Base-by-base conservation (phyloP, 2,329 filamentous ascomycete species). In the Fusarium redolens region DNA sequence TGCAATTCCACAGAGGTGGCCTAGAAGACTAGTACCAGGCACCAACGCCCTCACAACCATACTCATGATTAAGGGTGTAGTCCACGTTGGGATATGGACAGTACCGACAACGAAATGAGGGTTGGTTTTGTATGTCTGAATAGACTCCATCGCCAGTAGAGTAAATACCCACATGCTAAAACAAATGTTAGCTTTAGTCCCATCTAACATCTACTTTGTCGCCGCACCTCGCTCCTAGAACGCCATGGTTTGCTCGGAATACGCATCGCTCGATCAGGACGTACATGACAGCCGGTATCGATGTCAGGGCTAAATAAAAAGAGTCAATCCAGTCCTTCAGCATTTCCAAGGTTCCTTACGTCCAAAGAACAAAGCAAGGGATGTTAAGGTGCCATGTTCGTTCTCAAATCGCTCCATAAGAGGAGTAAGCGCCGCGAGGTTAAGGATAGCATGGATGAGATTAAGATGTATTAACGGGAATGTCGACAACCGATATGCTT, bases 401-500 rank as follows among this genome's bases (percentile, higher is more conserved):
- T 90, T 89, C 84, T 99, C 96, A 82, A 98, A 99, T 69, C 95
- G 90, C 83, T 98, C 96, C 81, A 99, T 85, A 57, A 99, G 86
- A n/a, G 96, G 96, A 43, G 92, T 91, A 71, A 98, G 82, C 28
- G 94, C 93, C 71, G 97, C 58, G 30, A 94, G 81, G 82, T 98
- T 97, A 79, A 97, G 85, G 59, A 95, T 78, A 69, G 92, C 88
- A 82, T 98, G 96, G 76, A 97, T 85, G 80, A 97, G 88, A 77
- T 92, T 92, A 48, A 90, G 82, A 80, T 99, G 96, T 68, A 98
- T 91, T 63, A 99, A 86, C 2, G 95, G 94, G 79, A 94, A 99
- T 1, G 96, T 97, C 80, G 97, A 98, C 40, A 97, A 88, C 69
- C 96, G 92, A 83, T 98, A 96, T 85, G 97, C 95, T 97, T 40